phyloP scores from a whole-genome alignment of 306 rosid genomes.

The Corylus avellana region DNA sequence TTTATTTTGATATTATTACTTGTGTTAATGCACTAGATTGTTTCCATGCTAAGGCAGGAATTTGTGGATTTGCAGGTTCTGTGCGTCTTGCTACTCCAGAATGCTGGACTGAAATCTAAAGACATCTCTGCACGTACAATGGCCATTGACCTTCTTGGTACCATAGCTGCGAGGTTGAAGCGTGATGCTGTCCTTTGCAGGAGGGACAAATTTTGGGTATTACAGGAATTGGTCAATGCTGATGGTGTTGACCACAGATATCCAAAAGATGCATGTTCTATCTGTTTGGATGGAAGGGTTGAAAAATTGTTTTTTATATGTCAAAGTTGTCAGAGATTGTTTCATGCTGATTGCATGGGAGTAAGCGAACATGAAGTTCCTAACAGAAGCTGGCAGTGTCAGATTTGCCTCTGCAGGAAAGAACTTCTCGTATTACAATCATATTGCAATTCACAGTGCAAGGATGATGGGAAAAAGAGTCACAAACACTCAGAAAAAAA shows the following conservation, averaged over 20 bases:
- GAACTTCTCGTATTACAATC: constrained; percentile 84
- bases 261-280: constrained; percentile 68
- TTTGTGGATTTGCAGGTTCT: constrained; percentile 71
- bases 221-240: constrained; percentile 57
- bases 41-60: constrained; percentile 36
- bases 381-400: constrained; percentile 79
- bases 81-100: constrained; percentile 82
- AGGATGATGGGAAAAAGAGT: constrained; percentile 53
- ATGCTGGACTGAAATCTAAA: constrained; percentile 90
- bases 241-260: constrained; percentile 41
- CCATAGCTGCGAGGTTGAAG: constrained; percentile 98
- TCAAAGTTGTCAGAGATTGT: constrained; percentile 75
- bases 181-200: constrained; percentile 82
- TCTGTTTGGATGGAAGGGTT: constrained; percentile 68
- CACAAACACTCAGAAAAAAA: constrained; percentile 41
- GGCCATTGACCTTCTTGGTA: constrained; percentile 98
- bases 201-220: constrained; percentile 76
- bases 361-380: constrained; percentile 73
- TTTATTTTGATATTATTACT: constrained; percentile 10
- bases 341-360: constrained; percentile 88
- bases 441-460: constrained; percentile 72
- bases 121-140: constrained; percentile 77
- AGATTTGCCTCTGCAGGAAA: constrained; percentile 74
- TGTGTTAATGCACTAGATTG: constrained; percentile 21
- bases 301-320: constrained; percentile 56